These are phyloP conservation scores for Cydonia oblonga DNA, from an alignment of 331 rosid species.

Conservation along the genomic window DNA sequence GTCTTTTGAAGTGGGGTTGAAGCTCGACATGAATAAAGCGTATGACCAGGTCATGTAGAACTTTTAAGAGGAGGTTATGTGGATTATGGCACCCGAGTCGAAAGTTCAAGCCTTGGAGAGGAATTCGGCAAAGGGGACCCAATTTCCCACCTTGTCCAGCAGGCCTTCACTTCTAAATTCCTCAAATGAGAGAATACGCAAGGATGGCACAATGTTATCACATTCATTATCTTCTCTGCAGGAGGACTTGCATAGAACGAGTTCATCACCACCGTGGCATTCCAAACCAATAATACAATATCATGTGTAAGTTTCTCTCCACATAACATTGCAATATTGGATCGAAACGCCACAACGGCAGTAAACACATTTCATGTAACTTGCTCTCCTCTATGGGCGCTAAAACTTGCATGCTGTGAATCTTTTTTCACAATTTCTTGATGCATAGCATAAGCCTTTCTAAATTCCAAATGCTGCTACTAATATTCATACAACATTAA, in stretches of 20 bases:
- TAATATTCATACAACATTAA: too few relatives aligned
- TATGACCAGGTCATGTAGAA: neutral
- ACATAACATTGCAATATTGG: neutral
- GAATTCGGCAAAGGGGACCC: neutral
- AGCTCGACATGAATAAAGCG: neutral
- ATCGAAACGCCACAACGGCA: neutral
- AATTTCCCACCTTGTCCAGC: neutral
- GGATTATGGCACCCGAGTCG: neutral
- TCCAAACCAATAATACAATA: neutral
- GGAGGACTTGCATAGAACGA: neutral
- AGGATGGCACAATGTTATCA: neutral
- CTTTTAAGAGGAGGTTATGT: neutral
- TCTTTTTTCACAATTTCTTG: neutral
- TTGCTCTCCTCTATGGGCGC: neutral
- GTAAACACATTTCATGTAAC: neutral
- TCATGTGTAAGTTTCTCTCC: too few relatives aligned
- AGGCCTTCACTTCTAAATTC: neutral
- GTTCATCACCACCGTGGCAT: neutral
- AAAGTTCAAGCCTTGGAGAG: neutral
- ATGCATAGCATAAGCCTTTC: neutral
- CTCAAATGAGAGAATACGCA: neutral
- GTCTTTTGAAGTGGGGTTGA: neutral
- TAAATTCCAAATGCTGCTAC: too few relatives aligned
- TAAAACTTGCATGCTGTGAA: neutral
- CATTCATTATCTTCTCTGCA: neutral